A percentile compares a stretch with the other conserved stretches of the same genome.
phyloP scores from a whole-genome alignment of 2,329 filamentous ascomycete genomes.

The Dothidotthia symphoricarpi region DNA sequence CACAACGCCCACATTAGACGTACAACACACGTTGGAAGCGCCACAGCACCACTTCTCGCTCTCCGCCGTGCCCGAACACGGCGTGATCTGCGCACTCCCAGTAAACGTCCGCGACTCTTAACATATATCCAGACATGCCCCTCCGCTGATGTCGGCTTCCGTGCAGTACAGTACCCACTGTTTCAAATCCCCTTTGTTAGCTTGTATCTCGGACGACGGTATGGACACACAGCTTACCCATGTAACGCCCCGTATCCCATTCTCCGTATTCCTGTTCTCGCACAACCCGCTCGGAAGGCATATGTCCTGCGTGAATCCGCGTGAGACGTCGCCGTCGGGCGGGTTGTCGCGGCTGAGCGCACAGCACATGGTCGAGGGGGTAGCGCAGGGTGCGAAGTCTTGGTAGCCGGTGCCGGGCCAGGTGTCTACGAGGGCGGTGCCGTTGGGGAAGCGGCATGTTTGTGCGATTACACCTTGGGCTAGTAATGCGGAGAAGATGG shows the following conservation, averaged over 20 bases:
- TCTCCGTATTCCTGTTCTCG: conserved; percentile 3
- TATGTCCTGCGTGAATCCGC: conserved; percentile 2
- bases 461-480: no score
- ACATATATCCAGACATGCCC: conserved; percentile 1
- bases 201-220: not conserved
- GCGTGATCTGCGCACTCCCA: not conserved
- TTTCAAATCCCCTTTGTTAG: not conserved
- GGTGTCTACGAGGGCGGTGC: conserved; percentile 1
- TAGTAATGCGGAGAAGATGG: no score
- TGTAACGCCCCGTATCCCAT: not conserved
- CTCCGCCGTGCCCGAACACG: not conserved
- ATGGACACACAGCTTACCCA: not conserved
- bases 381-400: conserved; percentile 1
- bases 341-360: conserved; percentile 1
- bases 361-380: conserved; percentile 3
- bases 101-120: no score
- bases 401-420: conserved; percentile 4
- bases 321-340: conserved; percentile 1
- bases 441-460: conserved; percentile 6
- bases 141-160: not conserved
- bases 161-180: conserved; percentile 2
- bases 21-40: not conserved
- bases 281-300: conserved; percentile 7
- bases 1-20: not conserved
- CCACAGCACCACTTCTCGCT: conserved; percentile 1